phyloP scores from a whole-genome alignment of 1,139 yeast species.

The Torulaspora globosa region DNA sequence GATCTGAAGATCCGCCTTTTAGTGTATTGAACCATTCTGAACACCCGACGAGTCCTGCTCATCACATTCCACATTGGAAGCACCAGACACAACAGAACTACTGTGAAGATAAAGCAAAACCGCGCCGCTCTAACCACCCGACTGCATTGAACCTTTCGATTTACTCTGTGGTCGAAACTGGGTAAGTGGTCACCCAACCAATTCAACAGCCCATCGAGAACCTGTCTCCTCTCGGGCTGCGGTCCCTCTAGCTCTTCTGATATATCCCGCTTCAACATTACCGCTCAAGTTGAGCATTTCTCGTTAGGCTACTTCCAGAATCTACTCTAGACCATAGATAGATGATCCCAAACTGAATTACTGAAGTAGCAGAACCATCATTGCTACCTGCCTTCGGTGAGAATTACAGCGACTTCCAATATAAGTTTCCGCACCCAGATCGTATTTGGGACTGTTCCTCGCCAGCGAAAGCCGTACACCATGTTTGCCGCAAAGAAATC shows the following conservation, averaged over 20 bases:
- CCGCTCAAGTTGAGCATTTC: background rate
- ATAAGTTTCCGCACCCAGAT: too few relatives aligned
- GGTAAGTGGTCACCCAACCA: constrained; percentile 12
- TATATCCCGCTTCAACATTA: background rate
- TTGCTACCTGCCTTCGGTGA: too few relatives aligned
- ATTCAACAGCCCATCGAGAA: background rate
- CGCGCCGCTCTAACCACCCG: constrained; percentile 12
- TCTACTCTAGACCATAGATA: too few relatives aligned
- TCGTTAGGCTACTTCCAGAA: background rate
- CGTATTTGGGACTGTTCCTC: too few relatives aligned
- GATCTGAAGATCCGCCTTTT: constrained; percentile 25
- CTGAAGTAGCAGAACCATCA: background rate
- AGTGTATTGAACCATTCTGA: constrained; percentile 25
- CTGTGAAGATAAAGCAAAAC: constrained; percentile 14
- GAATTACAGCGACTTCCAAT: too few relatives aligned
- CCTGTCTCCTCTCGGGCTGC: background rate
- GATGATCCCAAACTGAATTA: background rate
- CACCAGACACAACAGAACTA: constrained; percentile 20
- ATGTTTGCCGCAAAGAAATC: constrained; percentile 3
- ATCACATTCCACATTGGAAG: constrained; percentile 28
- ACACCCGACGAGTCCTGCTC: constrained; percentile 22
- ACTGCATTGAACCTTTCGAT: constrained; percentile 10
- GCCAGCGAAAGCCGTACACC: background rate
- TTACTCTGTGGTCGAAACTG: constrained; percentile 15
- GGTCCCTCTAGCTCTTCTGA: background rate